A percentile compares a stretch with the other conserved stretches of the same genome.
Evolutionary conservation across 2,329 filamentous ascomycete species (phyloP).

Genomic region (Fusarium burgessii): DNA sequence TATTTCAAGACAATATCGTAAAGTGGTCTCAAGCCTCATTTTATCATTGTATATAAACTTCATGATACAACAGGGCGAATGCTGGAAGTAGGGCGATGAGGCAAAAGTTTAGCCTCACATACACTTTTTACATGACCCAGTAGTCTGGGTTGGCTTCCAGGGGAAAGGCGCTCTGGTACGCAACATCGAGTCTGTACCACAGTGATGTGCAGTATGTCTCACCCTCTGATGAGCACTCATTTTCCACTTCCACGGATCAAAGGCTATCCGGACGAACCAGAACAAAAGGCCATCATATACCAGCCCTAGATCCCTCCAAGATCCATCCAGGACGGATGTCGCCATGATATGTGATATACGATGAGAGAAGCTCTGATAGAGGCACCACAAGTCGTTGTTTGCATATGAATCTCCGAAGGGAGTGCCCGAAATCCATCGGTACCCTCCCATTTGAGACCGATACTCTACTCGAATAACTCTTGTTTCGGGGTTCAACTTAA

Average conservation of each 20-base stretch:
- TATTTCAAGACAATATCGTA: slow-evolving; percentile 9
- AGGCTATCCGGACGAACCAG: slow-evolving; percentile 26
- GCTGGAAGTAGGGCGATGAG: slow-evolving; percentile 17
- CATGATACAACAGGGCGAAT: slow-evolving; percentile 27
- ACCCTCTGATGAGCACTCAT: slow-evolving; percentile 4
- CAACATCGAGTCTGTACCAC: slow-evolving; percentile 13
- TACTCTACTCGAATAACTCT: slow-evolving; percentile 1
- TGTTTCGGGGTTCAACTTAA: slow-evolving; percentile 15
- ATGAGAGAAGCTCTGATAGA: slow-evolving; percentile 19
- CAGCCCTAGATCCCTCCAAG: slow-evolving; percentile 15
- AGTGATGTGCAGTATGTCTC: slow-evolving; percentile 9
- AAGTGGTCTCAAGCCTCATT: slow-evolving; percentile 19
- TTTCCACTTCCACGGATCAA: slow-evolving; percentile 22
- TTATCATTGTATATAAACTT: slow-evolving; percentile 7
- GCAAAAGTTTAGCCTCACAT: slow-evolving; percentile 16
- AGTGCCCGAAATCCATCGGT: slow-evolving; percentile 44
- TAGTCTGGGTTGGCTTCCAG: background rate
- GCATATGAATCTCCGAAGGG: slow-evolving; percentile 14
- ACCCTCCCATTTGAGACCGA: slow-evolving; percentile 9
- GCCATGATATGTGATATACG: slow-evolving; percentile 42
- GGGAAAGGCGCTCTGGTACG: slow-evolving; percentile 4
- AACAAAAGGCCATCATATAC: slow-evolving; percentile 12
- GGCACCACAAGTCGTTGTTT: background rate
- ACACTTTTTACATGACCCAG: slow-evolving; percentile 1
- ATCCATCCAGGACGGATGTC: slow-evolving; percentile 17